Evolutionary conservation across 352 stramenopile species (phyloP).

Genomic region (Globisporangium emineosum): DNA sequence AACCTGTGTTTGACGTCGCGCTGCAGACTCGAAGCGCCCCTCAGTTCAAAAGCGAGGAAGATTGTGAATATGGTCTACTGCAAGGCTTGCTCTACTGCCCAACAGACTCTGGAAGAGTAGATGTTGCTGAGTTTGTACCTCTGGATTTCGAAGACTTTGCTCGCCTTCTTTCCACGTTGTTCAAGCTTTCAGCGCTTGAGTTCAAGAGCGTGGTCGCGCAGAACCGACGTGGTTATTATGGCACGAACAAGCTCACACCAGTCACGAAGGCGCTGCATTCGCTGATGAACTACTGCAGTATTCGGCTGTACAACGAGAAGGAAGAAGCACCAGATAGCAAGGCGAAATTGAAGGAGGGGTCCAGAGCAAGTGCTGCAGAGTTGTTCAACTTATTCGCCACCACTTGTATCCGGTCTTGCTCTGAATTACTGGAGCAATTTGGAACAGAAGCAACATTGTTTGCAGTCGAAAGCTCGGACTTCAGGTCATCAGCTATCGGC

Average conservation of each 20-base stretch:
- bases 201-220: conserved; percentile 11
- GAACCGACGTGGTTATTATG: background rate
- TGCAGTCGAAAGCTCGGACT: background rate
- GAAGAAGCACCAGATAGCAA: conserved; percentile 19
- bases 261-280: conserved; percentile 42
- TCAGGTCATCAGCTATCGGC: conserved; percentile 35
- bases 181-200: conserved; percentile 34
- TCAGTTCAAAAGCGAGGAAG: conserved; percentile 22
- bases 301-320: conserved; percentile 33
- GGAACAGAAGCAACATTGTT: background rate
- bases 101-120: conserved; percentile 33
- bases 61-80: conserved; percentile 33
- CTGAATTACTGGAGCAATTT: conserved; percentile 25
- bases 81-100: conserved; percentile 29
- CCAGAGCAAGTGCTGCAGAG: conserved; percentile 13
- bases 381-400: conserved; percentile 45
- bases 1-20: conserved; percentile 5
- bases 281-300: conserved; percentile 45
- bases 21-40: conserved; percentile 11
- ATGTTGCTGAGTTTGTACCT: conserved; percentile 38
- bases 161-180: conserved; percentile 30
- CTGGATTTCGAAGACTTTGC: conserved; percentile 24
- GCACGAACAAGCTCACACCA: conserved; percentile 17
- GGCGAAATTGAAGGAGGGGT: conserved; percentile 10
- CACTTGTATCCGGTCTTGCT: conserved; percentile 32